These are phyloP conservation scores for Diaporthe ampelina DNA, from an alignment of 2,329 filamentous ascomycete species.

Conservation along the genomic window DNA sequence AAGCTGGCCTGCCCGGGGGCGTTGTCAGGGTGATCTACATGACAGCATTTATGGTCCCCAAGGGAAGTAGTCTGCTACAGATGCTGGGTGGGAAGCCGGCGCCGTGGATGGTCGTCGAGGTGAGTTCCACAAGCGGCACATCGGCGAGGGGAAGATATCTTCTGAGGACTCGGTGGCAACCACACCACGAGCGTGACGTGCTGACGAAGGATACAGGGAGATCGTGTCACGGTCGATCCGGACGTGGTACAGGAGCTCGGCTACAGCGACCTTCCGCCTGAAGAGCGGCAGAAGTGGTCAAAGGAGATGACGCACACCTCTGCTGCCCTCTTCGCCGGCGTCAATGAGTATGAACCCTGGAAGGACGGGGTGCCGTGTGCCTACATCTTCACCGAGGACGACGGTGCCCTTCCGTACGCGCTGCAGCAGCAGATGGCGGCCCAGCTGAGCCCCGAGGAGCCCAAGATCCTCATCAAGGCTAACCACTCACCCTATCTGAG, in stretches of 20 bases:
- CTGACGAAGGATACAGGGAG: conserved; percentile 32
- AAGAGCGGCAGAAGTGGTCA: conserved; percentile 36
- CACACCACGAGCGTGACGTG: background rate
- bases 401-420: conserved; percentile 39
- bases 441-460: conserved; percentile 32
- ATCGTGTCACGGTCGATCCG: conserved; percentile 38
- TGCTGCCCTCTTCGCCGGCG: conserved; percentile 36
- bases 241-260: conserved; percentile 36
- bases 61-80: conserved; percentile 40
- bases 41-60: conserved; percentile 51
- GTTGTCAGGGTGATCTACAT: conserved; percentile 55
- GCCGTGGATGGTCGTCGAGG: conserved; percentile 42
- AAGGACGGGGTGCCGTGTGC: conserved; percentile 37
- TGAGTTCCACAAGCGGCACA: background rate
- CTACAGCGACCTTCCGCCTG: conserved; percentile 38
- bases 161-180: background rate
- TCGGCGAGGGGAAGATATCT: background rate
- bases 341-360: conserved; percentile 43
- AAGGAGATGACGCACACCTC: conserved; percentile 42
- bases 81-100: conserved; percentile 40
- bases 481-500: conserved; percentile 42
- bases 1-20: conserved; percentile 53
- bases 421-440: conserved; percentile 43
- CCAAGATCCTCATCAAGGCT: conserved; percentile 38
- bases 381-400: conserved; percentile 41